phyloP scores from a whole-genome alignment of 2,329 filamentous ascomycete genomes.

The Bisporella sp. region DNA sequence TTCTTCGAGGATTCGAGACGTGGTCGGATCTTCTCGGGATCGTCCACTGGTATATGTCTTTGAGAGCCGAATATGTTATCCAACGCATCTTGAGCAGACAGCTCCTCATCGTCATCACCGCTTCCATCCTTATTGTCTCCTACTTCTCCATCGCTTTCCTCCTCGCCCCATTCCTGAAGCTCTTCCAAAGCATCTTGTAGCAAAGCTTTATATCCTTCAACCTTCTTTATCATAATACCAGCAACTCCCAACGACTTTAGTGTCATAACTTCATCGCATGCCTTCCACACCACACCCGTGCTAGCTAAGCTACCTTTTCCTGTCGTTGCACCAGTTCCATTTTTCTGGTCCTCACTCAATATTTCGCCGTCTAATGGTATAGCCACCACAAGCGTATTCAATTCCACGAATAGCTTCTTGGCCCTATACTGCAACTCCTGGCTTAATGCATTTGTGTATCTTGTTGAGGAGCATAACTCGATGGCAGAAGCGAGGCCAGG shows the following conservation, averaged over 20 bases:
- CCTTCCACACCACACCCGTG: conserved; percentile 77
- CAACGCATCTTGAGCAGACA: conserved; percentile 48
- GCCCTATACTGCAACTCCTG: conserved; percentile 55
- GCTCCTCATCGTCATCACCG: conserved; percentile 32
- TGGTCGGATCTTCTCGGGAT: conserved; percentile 57
- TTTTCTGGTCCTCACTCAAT: conserved; percentile 39
- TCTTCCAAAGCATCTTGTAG: conserved; percentile 80
- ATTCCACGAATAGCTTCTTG: conserved; percentile 53
- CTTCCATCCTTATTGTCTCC: conserved; percentile 47
- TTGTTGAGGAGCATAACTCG: conserved; percentile 53
- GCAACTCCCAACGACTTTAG: conserved; percentile 62
- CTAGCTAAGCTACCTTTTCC: conserved; percentile 50
- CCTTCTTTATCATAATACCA: conserved; percentile 63
- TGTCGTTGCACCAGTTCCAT: conserved; percentile 28
- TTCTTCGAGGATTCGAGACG: conserved; percentile 58
- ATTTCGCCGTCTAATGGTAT: conserved; percentile 54
- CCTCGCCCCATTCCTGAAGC: conserved; percentile 80
- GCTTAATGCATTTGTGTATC: conserved; percentile 57
- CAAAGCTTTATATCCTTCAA: conserved; percentile 66
- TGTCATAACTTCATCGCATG: conserved; percentile 65
- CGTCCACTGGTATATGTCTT: conserved; percentile 54
- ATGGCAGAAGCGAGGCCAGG: conserved; percentile 67
- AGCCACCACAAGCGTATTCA: conserved; percentile 51
- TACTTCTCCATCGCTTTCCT: conserved; percentile 55
- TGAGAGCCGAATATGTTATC: conserved; percentile 62